Conservation (phyloP, 78 protist species). For the Dictyostelium discoideum region DNA sequence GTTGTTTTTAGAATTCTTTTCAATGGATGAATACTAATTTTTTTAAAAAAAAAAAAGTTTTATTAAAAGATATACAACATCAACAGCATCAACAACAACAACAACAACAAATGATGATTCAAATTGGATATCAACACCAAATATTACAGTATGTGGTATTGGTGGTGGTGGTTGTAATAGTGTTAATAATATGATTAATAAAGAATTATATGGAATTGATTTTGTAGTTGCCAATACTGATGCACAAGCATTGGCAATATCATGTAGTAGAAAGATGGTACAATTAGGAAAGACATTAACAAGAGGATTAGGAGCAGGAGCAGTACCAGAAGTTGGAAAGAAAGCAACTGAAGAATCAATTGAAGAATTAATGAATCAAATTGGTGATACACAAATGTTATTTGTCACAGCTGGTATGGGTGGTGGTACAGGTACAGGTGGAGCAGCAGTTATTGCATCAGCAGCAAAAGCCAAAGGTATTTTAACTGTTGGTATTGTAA, state of each 20-base stretch:
- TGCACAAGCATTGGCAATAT: conserved; percentile 85
- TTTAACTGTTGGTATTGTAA: conserved; percentile 87
- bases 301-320: conserved; percentile 92
- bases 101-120: conserved; percentile 20
- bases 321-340: conserved; percentile 85
- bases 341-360: conserved; percentile 85
- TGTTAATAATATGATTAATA: conserved; percentile 87
- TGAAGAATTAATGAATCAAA: conserved; percentile 49
- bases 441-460: conserved; percentile 88
- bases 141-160: conserved; percentile 81
- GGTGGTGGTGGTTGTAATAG: conserved; percentile 93
- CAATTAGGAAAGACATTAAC: conserved; percentile 85
- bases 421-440: conserved; percentile 95
- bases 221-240: conserved; percentile 90
- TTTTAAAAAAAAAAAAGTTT: neutral
- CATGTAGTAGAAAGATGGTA: conserved; percentile 68
- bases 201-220: conserved; percentile 74
- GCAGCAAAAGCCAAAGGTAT: conserved; percentile 77
- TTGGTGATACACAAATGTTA: conserved; percentile 86
- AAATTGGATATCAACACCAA: conserved; percentile 69
- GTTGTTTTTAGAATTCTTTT: too few species aligned
- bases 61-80: conserved; percentile 43
- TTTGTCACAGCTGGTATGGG: conserved; percentile 95
- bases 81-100: conserved; percentile 29
- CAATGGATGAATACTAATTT: neutral